Percentiles rank a stretch among this genome's conserved stretches.
Evolutionary conservation across 371 early-diverging fungal species (phyloP).

Genomic region (Phascolomyces articulosus): DNA sequence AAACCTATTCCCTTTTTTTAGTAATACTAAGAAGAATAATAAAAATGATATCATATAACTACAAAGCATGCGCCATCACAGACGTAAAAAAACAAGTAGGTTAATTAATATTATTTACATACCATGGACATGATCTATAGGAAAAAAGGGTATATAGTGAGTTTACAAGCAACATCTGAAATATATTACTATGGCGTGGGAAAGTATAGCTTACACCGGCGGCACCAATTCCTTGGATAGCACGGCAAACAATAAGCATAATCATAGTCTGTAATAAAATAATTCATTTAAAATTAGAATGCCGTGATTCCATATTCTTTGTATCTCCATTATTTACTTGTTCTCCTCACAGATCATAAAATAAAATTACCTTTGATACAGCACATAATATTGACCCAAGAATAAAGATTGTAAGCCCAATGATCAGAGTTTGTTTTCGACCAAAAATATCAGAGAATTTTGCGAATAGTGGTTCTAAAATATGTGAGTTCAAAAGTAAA

Average conservation of each 20-base stretch:
- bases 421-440: conserved; percentile 64
- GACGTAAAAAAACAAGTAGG: background rate
- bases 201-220: conserved; percentile 50
- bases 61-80: no score
- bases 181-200: no score
- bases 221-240: conserved; percentile 65
- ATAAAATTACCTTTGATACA: conserved; percentile 34
- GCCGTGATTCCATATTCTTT: background rate
- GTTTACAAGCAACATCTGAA: no score
- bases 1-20: background rate
- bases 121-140: no score
- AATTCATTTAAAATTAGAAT: no score
- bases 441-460: conserved; percentile 78
- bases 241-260: conserved; percentile 67
- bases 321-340: background rate
- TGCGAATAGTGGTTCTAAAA: conserved; percentile 54
- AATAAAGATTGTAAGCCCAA: conserved; percentile 62
- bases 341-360: no score
- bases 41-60: no score
- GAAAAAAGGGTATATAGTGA: no score
- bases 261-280: conserved; percentile 48
- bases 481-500: no score
- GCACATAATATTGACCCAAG: conserved; percentile 67
- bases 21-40: no score
- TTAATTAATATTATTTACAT: no score